These are phyloP conservation scores for Plasmopara halstedii DNA, from an alignment of 352 stramenopile species.

Conservation along the genomic window DNA sequence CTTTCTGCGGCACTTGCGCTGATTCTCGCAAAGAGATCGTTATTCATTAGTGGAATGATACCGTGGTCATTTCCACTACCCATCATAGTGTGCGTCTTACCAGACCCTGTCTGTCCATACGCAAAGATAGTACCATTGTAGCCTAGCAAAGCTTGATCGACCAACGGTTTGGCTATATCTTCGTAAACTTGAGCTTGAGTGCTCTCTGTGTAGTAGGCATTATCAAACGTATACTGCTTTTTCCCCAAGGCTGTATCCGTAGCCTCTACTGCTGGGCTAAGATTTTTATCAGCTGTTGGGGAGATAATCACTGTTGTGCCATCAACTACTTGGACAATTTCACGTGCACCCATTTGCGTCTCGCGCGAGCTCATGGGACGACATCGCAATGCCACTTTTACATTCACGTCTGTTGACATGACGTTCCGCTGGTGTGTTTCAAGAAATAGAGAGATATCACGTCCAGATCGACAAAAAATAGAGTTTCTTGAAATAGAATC, in stretches of 20 bases:
- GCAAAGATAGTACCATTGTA: slow-evolving; percentile 81
- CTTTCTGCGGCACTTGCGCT: slow-evolving; percentile 17
- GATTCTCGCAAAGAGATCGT: slow-evolving; percentile 71
- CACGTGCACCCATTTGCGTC: slow-evolving; percentile 39
- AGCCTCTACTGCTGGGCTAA: slow-evolving; percentile 7
- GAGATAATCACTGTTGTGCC: slow-evolving; percentile 53
- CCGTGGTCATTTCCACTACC: slow-evolving; percentile 57
- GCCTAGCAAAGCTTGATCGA: slow-evolving; percentile 70
- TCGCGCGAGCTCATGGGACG: slow-evolving; percentile 82
- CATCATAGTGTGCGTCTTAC: slow-evolving; percentile 89
- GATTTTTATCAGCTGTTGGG: slow-evolving; percentile 9
- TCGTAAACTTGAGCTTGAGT: slow-evolving; percentile 78
- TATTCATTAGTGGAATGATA: slow-evolving; percentile 88
- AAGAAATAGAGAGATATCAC: no score
- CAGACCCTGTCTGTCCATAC: slow-evolving; percentile 67
- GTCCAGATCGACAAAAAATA: no score
- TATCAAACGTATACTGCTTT: slow-evolving; percentile 82
- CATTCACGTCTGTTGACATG: slow-evolving; percentile 78
- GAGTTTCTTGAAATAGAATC: no score
- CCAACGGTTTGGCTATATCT: slow-evolving; percentile 62
- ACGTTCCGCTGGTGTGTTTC: neutral
- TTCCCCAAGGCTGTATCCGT: slow-evolving; percentile 10
- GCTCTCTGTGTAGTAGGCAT: slow-evolving; percentile 65
- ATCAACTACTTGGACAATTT: slow-evolving; percentile 54
- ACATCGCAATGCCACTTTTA: slow-evolving; percentile 86